Evolutionary conservation across 2,329 filamentous ascomycete species (phyloP).

Genomic region (Malbranchea cinnamomea): DNA sequence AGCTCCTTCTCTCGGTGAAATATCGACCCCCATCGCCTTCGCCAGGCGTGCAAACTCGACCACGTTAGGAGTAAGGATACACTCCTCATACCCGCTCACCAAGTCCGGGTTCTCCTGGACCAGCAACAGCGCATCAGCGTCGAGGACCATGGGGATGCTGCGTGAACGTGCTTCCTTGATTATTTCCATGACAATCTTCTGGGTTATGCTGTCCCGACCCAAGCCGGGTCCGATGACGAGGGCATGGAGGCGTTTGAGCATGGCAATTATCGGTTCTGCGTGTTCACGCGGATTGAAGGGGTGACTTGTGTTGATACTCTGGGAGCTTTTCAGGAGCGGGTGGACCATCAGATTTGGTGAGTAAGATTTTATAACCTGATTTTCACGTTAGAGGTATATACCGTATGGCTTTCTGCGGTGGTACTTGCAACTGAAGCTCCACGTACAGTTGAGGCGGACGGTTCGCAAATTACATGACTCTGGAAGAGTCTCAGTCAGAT

Average conservation of each 20-base stretch:
- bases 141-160: constrained; percentile 66
- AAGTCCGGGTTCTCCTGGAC: constrained; percentile 62
- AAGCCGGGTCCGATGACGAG: constrained; percentile 87
- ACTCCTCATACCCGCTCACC: constrained; percentile 65
- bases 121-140: constrained; percentile 75
- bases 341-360: constrained; percentile 98
- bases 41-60: constrained; percentile 80
- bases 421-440: not conserved
- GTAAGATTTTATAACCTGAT: constrained; percentile 81
- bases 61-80: constrained; percentile 86
- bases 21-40: constrained; percentile 55
- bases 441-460: constrained; percentile 51
- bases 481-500: constrained; percentile 13
- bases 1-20: constrained; percentile 27
- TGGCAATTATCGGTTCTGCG: constrained; percentile 53
- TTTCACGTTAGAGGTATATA: not conserved
- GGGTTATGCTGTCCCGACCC: constrained; percentile 79
- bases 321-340: constrained; percentile 73
- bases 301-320: constrained; percentile 33
- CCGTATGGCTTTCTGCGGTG: not conserved
- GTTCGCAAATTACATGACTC: constrained; percentile 89
- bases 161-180: constrained; percentile 61
- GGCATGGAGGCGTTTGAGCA: constrained; percentile 78
- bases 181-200: constrained; percentile 65
- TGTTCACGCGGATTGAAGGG: constrained; percentile 43